phyloP scores from a whole-genome alignment of 202 grass and related monocot species.

The Carex arenaria region DNA sequence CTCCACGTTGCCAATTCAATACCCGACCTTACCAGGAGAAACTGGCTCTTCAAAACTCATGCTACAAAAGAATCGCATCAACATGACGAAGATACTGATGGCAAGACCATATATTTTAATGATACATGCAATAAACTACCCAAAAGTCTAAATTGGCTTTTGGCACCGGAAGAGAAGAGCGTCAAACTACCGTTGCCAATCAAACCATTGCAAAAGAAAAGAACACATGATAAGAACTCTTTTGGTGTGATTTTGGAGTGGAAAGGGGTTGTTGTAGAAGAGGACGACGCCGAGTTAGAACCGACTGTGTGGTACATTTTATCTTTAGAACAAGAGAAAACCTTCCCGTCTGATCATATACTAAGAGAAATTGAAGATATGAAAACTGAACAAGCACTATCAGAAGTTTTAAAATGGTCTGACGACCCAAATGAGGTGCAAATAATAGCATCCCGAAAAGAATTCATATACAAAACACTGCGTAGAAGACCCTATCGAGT shows the following conservation, averaged over 20 bases:
- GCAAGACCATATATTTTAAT: constrained; percentile 7
- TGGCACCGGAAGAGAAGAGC: constrained; percentile 20
- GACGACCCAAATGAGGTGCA: constrained; percentile 43
- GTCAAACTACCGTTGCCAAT: constrained; percentile 32
- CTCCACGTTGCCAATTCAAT: not conserved
- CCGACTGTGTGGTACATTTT: constrained; percentile 55
- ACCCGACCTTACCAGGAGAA: not conserved
- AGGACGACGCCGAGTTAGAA: constrained; percentile 56
- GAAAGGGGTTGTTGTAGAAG: constrained; percentile 68
- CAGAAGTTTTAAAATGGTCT: constrained; percentile 66
- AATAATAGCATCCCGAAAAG: constrained; percentile 50
- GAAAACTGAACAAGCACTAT: constrained; percentile 62
- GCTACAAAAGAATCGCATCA: constrained; percentile 32
- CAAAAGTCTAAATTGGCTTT: constrained; percentile 57
- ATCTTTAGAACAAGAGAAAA: constrained; percentile 54
- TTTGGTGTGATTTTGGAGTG: constrained; percentile 85
- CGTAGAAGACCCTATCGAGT: constrained; percentile 34
- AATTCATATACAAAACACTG: constrained; percentile 46
- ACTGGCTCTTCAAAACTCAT: constrained; percentile 10
- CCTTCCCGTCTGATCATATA: constrained; percentile 43
- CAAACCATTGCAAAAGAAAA: constrained; percentile 33
- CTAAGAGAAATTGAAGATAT: constrained; percentile 64
- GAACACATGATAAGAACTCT: not conserved
- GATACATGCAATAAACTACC: constrained; percentile 51
- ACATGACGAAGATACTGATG: constrained; percentile 27